Percentiles rank a stretch among this genome's conserved stretches.
These are phyloP conservation scores for Inonotus obliquus DNA, from an alignment of 1,284 basidiomycete species.

Conservation along the genomic window DNA sequence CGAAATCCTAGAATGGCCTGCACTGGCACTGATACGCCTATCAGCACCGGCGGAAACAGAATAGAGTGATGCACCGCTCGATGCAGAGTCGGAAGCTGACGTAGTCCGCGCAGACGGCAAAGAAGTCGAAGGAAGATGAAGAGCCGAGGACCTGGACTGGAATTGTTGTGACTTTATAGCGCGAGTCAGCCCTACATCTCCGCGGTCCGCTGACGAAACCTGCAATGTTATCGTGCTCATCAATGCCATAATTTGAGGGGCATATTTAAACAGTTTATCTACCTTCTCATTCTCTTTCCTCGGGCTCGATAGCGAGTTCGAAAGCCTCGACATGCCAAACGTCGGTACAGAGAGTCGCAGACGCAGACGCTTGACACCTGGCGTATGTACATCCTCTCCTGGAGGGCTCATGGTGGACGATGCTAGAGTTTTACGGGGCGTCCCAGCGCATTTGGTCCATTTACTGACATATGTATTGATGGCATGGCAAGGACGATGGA, in stretches of 20 bases:
- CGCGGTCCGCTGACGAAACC: slow-evolving; percentile 6
- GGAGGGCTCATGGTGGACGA: background rate
- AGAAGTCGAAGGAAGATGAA: background rate
- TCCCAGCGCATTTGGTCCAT: background rate
- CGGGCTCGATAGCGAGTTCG: background rate
- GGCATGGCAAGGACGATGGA: background rate
- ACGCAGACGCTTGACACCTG: background rate
- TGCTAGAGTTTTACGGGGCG: background rate
- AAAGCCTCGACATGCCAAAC: background rate
- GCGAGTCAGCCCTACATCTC: slow-evolving; percentile 6
- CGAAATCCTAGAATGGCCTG: background rate
- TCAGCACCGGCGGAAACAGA: background rate
- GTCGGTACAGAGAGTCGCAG: background rate
- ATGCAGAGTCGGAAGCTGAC: background rate
- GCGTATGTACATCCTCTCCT: background rate
- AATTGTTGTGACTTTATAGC: background rate
- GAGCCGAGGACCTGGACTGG: background rate
- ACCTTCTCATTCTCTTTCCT: background rate
- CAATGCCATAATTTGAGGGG: background rate
- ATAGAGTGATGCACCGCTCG: background rate
- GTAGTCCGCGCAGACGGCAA: background rate
- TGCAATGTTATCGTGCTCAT: background rate
- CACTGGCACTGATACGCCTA: background rate
- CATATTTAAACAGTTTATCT: background rate
- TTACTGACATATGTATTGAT: background rate